Percentiles rank a stretch among this genome's conserved stretches.
phyloP scores from a whole-genome alignment of 768 basidiomycete species.

The Leccinum olivaceopallidum region DNA sequence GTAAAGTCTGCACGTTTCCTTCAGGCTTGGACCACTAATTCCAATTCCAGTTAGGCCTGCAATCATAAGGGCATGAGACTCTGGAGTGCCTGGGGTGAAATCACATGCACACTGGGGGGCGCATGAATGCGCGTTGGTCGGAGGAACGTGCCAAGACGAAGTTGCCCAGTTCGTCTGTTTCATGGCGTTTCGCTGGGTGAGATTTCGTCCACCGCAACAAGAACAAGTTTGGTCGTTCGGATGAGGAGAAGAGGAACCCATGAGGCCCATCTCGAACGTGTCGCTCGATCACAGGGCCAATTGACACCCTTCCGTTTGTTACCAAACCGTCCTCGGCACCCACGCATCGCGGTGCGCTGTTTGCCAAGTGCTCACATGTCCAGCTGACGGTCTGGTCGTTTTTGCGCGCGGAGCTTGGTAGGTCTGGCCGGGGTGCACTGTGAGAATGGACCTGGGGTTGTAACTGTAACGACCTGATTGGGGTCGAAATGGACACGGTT shows the following conservation, averaged over 20 bases:
- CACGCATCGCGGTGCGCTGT: conserved; percentile 7
- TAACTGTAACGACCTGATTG: conserved; percentile 6
- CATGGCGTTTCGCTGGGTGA: neutral
- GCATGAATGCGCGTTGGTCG: neutral
- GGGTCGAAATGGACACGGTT: conserved; percentile 4
- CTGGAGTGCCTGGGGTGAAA: conserved; percentile 5
- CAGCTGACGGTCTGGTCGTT: conserved; percentile 9
- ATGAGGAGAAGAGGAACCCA: neutral
- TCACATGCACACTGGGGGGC: conserved; percentile 5
- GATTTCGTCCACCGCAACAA: neutral
- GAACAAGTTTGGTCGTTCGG: neutral
- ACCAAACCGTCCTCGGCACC: conserved; percentile 7
- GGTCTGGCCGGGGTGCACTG: conserved; percentile 7
- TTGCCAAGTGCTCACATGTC: conserved; percentile 10
- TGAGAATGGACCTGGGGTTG: conserved; percentile 20
- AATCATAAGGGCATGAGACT: neutral
- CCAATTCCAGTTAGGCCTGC: neutral
- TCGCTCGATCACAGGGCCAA: conserved; percentile 4
- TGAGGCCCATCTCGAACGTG: conserved; percentile 5
- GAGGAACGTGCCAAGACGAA: neutral
- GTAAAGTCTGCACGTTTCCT: neutral
- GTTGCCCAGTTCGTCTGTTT: neutral
- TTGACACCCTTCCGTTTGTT: neutral
- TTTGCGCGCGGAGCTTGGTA: conserved; percentile 1
- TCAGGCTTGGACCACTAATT: neutral